Evolutionary conservation across 2,329 filamentous ascomycete genomes (phyloP).

Genomic region (Microsporum audouinii): DNA sequence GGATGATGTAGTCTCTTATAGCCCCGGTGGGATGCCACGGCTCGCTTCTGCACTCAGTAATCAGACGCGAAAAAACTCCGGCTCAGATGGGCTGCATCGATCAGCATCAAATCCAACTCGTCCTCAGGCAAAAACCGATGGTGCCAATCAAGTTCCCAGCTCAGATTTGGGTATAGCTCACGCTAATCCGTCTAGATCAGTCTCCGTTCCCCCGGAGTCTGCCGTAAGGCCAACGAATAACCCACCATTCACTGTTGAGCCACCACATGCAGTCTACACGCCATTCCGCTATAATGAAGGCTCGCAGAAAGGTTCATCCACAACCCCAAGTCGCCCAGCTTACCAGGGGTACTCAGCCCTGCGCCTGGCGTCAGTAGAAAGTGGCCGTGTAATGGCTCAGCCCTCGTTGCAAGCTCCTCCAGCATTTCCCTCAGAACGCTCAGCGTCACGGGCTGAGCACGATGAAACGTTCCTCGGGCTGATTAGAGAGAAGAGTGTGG

Average conservation of each 20-base stretch:
- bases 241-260: slow-evolving; percentile 17
- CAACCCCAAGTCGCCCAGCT: slow-evolving; percentile 31
- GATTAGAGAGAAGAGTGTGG: slow-evolving; percentile 36
- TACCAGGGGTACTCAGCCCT: slow-evolving; percentile 39
- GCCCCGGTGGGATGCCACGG: slow-evolving; percentile 44
- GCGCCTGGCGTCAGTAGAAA: slow-evolving; percentile 35
- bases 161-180: slow-evolving; percentile 3
- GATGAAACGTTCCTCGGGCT: slow-evolving; percentile 39
- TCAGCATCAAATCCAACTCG: slow-evolving; percentile 20
- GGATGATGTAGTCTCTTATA: slow-evolving; percentile 34
- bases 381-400: slow-evolving; percentile 34
- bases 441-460: slow-evolving; percentile 22
- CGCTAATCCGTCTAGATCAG: slow-evolving; percentile 10
- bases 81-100: slow-evolving; percentile 16
- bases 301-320: slow-evolving; percentile 30
- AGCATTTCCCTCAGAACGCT: slow-evolving; percentile 5
- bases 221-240: slow-evolving; percentile 9
- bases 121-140: background rate
- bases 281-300: slow-evolving; percentile 37
- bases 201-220: slow-evolving; percentile 16
- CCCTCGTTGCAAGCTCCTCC: slow-evolving; percentile 13
- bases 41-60: slow-evolving; percentile 21
- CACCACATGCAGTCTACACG: slow-evolving; percentile 33
- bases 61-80: slow-evolving; percentile 7
- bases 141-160: background rate